These are phyloP conservation scores for Saccharomyces pastorianus DNA, from an alignment of 1,139 yeast genomes.

Conservation along the genomic window DNA sequence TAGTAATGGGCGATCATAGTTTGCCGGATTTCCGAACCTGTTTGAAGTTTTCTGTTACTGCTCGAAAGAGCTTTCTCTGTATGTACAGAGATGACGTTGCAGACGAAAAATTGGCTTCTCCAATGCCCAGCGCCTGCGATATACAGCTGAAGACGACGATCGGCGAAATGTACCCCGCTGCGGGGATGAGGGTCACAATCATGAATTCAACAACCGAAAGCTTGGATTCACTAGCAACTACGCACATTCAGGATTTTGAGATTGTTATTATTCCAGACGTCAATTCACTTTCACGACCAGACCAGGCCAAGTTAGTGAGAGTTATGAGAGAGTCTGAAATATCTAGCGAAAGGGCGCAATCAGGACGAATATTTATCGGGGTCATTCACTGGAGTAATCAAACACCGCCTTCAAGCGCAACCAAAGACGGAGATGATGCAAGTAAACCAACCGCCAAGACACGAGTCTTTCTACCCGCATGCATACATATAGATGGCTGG, in stretches of 20 bases:
- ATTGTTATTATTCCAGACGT: slow-evolving; percentile 2
- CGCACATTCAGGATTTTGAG: neutral
- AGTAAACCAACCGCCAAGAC: neutral
- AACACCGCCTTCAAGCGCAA: neutral
- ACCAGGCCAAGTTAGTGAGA: slow-evolving; percentile 6
- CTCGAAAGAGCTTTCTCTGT: slow-evolving; percentile 15
- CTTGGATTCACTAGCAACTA: neutral
- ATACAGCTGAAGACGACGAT: neutral
- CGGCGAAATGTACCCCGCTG: neutral
- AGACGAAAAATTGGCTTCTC: neutral
- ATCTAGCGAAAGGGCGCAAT: neutral
- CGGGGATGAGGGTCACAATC: neutral
- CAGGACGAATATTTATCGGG: slow-evolving; percentile 14
- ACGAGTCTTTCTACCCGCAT: slow-evolving; percentile 3
- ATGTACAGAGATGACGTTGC: slow-evolving; percentile 2
- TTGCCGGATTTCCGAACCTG: slow-evolving; percentile 17
- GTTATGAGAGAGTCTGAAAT: slow-evolving; percentile 5
- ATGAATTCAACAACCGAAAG: neutral
- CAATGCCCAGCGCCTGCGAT: neutral
- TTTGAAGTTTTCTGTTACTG: slow-evolving; percentile 14
- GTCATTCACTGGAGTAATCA: slow-evolving; percentile 11
- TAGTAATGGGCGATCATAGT: neutral
- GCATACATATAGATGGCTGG: slow-evolving; percentile 13
- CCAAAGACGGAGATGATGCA: neutral
- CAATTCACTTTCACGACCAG: slow-evolving; percentile 1